Evolutionary conservation across 352 stramenopile genomes (phyloP).

Genomic region (Albugo laibachii): DNA sequence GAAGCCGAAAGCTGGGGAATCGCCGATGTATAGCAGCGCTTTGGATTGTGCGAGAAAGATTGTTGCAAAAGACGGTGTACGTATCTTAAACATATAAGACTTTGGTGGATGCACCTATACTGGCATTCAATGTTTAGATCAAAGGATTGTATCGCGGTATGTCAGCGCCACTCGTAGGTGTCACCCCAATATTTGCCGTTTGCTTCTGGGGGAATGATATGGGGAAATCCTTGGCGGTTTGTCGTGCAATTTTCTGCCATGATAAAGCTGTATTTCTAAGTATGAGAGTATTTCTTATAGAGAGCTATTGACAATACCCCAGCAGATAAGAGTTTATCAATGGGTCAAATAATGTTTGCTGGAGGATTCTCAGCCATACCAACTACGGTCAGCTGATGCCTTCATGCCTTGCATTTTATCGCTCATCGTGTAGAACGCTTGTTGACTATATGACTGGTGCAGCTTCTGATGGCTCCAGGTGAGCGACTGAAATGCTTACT

Average conservation of each 20-base stretch:
- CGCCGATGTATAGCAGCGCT: conserved; percentile 60
- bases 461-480: conserved; percentile 84
- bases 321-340: conserved; percentile 38
- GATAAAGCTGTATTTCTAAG: neutral
- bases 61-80: conserved; percentile 81
- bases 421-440: neutral
- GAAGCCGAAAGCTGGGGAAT: conserved; percentile 34
- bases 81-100: conserved; percentile 9
- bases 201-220: conserved; percentile 98
- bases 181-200: conserved; percentile 92
- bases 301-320: conserved; percentile 50
- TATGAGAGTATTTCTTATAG: neutral
- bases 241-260: conserved; percentile 1
- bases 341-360: conserved; percentile 77
- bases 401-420: neutral
- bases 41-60: conserved; percentile 87
- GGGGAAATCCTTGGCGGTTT: conserved; percentile 82
- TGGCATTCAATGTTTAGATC: conserved; percentile 17
- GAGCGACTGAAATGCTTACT: conserved; percentile 95
- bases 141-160: conserved; percentile 88
- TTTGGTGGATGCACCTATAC: neutral
- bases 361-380: conserved; percentile 81
- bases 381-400: conserved; percentile 16
- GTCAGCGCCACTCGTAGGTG: conserved; percentile 85
- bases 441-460: neutral